Evolutionary conservation across 257 asterid genomes (phyloP), one percentile per base, ranked within the genome.

Genomic region (Nemophila menziesii): DNA sequence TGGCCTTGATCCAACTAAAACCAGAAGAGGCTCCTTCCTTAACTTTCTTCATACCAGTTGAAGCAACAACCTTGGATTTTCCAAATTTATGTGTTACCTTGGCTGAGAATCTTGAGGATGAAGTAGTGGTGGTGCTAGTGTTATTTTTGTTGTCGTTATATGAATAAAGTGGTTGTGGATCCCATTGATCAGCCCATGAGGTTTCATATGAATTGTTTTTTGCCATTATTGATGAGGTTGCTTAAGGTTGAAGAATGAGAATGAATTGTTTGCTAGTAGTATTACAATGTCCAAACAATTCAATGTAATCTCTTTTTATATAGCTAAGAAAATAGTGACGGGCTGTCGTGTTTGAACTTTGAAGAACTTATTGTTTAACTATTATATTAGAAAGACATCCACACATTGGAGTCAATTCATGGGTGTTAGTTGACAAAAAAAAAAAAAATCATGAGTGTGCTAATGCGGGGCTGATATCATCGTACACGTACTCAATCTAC

Each of bases 21-120:
- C 93, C 89, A 34, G 78, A 69, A 43, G 82, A 46, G 24, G 93
- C 79, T 43, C 94, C 85, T 0, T 67, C 63, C 78, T 82, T 87
- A 17, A 77, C 93, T 61, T 79, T 86, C 80, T 56, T 82, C 34
- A 51, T 64, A 2, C 97, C 87, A 42, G 93, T 71, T 51, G 86
- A 37, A 12, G 85, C 82, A 10, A 29, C 80, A 12, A 62, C 46
- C 65, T 80, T 80, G 0, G 87, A 66, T 64, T 77, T 84, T n/a
- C 56, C 81, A 6, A 74, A 33, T 44, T 55, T 69, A 15, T 63
- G 61, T 14, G 71, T 55, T 12, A 40, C 57, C 33, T 60, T 65
- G 52, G 20, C 55, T 11, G 85, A 55, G 34, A 67, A 17, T 22
- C 67, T 68, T 4, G 82, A 70, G 1, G 75, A 52, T 0, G 64